Evolutionary conservation across 1,284 basidiomycete genomes (phyloP).

Genomic region (Singerocomus inundabilis): DNA sequence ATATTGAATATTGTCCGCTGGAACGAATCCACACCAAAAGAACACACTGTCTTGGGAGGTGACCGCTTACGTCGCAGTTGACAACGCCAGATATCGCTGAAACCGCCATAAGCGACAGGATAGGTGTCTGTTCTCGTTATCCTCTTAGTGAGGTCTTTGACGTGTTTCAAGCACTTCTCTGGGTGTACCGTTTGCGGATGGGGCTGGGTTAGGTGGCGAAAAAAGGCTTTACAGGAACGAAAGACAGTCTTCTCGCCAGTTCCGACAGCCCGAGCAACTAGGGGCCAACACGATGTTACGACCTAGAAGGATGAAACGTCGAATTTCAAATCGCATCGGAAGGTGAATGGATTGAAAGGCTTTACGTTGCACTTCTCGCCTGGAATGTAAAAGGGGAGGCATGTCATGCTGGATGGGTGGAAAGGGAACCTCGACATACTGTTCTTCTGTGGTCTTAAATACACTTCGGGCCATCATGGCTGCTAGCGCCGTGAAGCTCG

Average conservation of each 20-base stretch:
- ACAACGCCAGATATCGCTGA: conserved; percentile 30
- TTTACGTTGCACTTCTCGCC: no score
- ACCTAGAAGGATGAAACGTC: rapidly evolving
- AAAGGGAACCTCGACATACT: not conserved
- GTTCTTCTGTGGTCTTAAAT: not conserved
- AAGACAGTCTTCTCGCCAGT: not conserved
- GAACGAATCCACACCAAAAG: not conserved
- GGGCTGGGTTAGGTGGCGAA: not conserved
- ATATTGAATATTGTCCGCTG: not conserved
- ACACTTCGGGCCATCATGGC: not conserved
- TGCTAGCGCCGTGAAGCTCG: not conserved
- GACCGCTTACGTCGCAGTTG: not conserved
- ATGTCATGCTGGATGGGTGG: not conserved
- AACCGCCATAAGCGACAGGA: conserved; percentile 25
- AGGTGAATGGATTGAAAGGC: no score
- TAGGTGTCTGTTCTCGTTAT: conserved; percentile 14
- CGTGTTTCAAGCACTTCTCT: not conserved
- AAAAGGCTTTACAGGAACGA: not conserved
- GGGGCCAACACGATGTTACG: not conserved
- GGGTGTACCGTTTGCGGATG: not conserved
- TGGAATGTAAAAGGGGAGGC: rapidly evolving
- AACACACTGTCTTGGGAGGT: conserved; percentile 14
- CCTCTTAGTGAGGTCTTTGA: conserved; percentile 15
- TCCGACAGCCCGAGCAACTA: not conserved
- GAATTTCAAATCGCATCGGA: no score